Evolutionary conservation across 164 flowering plant species (phyloP).

Genomic region (Nymphaea colorata): DNA sequence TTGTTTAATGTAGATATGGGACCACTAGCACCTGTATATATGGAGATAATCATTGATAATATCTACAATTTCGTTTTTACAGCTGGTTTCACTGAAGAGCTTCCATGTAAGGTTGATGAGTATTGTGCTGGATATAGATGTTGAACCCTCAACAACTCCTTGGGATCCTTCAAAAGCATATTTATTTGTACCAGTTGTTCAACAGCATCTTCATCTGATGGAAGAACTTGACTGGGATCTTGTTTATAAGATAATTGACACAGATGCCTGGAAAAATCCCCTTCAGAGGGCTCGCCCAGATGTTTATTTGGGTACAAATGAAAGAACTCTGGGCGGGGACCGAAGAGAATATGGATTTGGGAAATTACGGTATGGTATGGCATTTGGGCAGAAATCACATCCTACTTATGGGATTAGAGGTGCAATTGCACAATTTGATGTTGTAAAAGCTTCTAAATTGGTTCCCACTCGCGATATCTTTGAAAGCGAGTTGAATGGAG

Average conservation of each 20-base stretch:
- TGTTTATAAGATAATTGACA: constrained; percentile 33
- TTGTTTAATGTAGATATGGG: not conserved
- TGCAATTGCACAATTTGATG: constrained; percentile 92
- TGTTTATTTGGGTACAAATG: constrained; percentile 97
- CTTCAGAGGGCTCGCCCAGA: constrained; percentile 88
- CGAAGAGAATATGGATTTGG: constrained; percentile 94
- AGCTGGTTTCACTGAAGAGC: constrained; percentile 80
- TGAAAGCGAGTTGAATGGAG: constrained; percentile 19
- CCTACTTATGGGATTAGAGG: constrained; percentile 98
- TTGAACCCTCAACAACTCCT: constrained; percentile 92
- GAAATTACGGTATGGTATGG: constrained; percentile 84
- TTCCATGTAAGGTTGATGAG: constrained; percentile 99
- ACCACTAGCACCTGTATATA: not conserved
- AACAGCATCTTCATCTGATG: constrained; percentile 39
- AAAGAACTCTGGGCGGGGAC: constrained; percentile 75
- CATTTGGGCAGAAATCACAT: constrained; percentile 79
- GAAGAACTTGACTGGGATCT: constrained; percentile 74
- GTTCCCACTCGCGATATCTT: constrained; percentile 40
- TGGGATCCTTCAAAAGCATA: constrained; percentile 99
- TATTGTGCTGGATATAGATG: constrained; percentile 98
- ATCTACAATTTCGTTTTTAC: constrained; percentile 13
- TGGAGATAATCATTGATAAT: not conserved
- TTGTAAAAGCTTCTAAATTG: constrained; percentile 86
- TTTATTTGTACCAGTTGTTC: constrained; percentile 71
- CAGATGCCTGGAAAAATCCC: constrained; percentile 87